Conservation (phyloP, 495 filamentous ascomycete species). For the Bacidia rubella region DNA sequence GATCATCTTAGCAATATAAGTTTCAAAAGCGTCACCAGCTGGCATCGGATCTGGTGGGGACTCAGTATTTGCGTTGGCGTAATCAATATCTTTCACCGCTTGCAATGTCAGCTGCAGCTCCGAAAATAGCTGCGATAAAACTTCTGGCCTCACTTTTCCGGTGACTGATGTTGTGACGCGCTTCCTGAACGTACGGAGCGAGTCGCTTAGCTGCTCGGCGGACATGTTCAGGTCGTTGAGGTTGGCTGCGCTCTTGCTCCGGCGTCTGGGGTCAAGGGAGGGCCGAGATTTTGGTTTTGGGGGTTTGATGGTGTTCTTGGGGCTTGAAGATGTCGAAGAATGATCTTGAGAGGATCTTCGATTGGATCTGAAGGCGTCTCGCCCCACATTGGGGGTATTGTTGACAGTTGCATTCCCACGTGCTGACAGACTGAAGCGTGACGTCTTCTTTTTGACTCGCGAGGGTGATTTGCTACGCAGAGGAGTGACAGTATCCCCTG, state of each 20-base stretch:
- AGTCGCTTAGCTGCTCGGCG: conserved; percentile 67
- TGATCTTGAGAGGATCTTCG: conserved; percentile 21
- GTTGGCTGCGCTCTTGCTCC: conserved; percentile 39
- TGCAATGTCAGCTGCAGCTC: conserved; percentile 66
- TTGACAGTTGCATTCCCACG: background rate
- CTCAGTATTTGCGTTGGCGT: background rate
- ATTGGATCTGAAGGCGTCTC: conserved; percentile 16
- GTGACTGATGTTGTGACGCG: conserved; percentile 53
- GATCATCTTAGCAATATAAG: conserved; percentile 60
- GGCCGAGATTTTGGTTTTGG: conserved; percentile 34
- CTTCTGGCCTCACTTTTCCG: conserved; percentile 43
- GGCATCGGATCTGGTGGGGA: conserved; percentile 35
- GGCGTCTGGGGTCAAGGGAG: conserved; percentile 42
- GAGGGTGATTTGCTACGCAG: conserved; percentile 53
- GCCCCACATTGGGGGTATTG: background rate
- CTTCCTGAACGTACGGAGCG: conserved; percentile 70
- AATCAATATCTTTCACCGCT: conserved; percentile 41
- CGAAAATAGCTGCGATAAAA: conserved; percentile 59
- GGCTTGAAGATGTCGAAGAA: conserved; percentile 32
- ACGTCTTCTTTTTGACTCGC: conserved; percentile 41
- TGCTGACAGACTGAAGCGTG: conserved; percentile 25
- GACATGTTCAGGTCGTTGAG: conserved; percentile 45
- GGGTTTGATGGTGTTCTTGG: conserved; percentile 17
- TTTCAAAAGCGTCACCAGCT: conserved; percentile 45
- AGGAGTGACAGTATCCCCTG: conserved; percentile 26